These are phyloP conservation scores for Patellifolia procumbens DNA, from an alignment of 179 eudicot species.

Conservation along the genomic window DNA sequence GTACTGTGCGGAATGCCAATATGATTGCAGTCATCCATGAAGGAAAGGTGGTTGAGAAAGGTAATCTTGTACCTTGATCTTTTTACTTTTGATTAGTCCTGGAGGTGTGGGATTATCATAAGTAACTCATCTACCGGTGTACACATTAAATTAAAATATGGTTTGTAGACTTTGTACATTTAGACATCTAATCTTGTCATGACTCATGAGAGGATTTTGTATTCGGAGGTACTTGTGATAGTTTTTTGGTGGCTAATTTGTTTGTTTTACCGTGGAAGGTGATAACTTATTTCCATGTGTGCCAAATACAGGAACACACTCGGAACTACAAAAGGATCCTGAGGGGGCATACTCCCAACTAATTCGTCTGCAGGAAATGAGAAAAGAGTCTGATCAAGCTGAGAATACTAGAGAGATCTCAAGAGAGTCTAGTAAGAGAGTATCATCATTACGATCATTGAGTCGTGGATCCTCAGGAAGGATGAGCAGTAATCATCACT, in stretches of 20 bases:
- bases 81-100: too few relatives aligned
- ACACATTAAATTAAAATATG: too few relatives aligned
- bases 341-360: slow-evolving; percentile 28
- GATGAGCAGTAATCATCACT: slow-evolving; percentile 17
- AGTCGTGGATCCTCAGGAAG: slow-evolving; percentile 28
- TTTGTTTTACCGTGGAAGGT: too few relatives aligned
- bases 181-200: too few relatives aligned
- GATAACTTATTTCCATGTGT: not conserved
- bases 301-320: slow-evolving; percentile 16
- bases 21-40: slow-evolving; percentile 70
- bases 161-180: too few relatives aligned
- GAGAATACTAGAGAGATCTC: not conserved
- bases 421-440: slow-evolving; percentile 11
- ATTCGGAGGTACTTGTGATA: too few relatives aligned
- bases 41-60: slow-evolving; percentile 81
- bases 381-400: slow-evolving; percentile 18
- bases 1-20: slow-evolving; percentile 65
- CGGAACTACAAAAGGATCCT: slow-evolving; percentile 20
- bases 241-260: too few relatives aligned
- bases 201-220: too few relatives aligned
- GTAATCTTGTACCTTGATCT: slow-evolving; percentile 30
- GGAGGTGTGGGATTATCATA: too few relatives aligned
- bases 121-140: too few relatives aligned
- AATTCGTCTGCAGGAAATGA: slow-evolving; percentile 19
- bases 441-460: slow-evolving; percentile 17